These are phyloP conservation scores for Bauhinia variegata DNA, from an alignment of 306 rosid genomes.

Conservation along the genomic window DNA sequence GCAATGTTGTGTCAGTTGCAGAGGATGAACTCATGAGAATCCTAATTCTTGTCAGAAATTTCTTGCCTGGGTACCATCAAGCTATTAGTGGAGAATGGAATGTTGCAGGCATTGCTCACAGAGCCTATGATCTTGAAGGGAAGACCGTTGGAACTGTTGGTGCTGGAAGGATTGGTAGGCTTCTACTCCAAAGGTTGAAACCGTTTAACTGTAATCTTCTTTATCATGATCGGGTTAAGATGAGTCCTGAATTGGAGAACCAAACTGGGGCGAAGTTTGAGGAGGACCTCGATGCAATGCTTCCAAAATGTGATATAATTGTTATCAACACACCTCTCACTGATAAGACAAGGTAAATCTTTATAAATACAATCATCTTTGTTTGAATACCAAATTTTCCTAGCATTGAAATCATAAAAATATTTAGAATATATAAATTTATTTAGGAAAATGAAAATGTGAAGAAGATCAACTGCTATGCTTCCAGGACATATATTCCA, in stretches of 20 bases:
- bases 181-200: conserved; percentile 84
- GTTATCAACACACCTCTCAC: conserved; percentile 94
- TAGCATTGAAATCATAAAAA: neutral
- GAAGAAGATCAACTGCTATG: no score
- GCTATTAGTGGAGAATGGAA: conserved; percentile 82
- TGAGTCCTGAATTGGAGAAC: conserved; percentile 74
- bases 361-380: neutral
- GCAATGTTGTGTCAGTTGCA: conserved; percentile 91
- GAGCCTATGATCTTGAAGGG: conserved; percentile 96
- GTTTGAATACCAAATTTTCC: neutral
- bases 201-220: conserved; percentile 90
- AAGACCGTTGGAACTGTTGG: conserved; percentile 90
- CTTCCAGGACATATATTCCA: no score
- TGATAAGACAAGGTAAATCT: conserved; percentile 78
- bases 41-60: conserved; percentile 85
- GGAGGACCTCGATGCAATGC: conserved; percentile 95
- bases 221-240: conserved; percentile 79
- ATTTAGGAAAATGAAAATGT: no score
- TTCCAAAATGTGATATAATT: conserved; percentile 87
- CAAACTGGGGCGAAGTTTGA: conserved; percentile 82
- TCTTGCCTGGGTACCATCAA: conserved; percentile 83
- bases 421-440: no score
- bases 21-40: conserved; percentile 96
- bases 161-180: conserved; percentile 86
- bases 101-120: conserved; percentile 86